phyloP scores from a whole-genome alignment of 169 alveolate genomes.

The Plasmodium gaboni region DNA sequence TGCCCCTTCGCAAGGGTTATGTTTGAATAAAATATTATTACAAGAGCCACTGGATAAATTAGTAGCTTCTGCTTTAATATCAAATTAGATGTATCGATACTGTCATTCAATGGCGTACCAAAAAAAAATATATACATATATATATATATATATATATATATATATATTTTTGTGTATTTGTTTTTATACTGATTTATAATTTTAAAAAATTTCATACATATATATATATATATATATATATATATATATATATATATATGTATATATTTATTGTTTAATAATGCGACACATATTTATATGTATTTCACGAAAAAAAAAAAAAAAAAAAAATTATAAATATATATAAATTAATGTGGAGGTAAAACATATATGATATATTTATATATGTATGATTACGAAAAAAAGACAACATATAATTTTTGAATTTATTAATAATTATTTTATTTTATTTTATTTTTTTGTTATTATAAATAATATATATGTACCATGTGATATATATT shows the following conservation, averaged over 20 bases:
- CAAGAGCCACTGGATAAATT: background rate
- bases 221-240: background rate
- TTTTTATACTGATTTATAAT: background rate
- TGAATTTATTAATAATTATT: too few relatives aligned
- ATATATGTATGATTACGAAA: too few relatives aligned
- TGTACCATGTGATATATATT: too few relatives aligned
- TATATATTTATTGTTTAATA: background rate
- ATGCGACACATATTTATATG: too few relatives aligned
- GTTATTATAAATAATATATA: too few relatives aligned
- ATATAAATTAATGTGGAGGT: too few relatives aligned
- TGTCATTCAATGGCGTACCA: background rate
- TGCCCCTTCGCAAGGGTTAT: slow-evolving; percentile 70
- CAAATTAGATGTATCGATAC: background rate
- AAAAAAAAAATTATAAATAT: too few relatives aligned
- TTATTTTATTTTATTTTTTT: too few relatives aligned
- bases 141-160: background rate
- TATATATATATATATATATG: background rate
- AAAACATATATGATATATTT: too few relatives aligned
- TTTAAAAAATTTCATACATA: background rate
- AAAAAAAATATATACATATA: background rate
- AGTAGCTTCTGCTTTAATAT: slow-evolving; percentile 8
- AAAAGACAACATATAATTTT: too few relatives aligned
- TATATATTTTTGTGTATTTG: background rate
- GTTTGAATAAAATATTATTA: slow-evolving; percentile 38
- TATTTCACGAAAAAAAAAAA: too few relatives aligned